Conservation (phyloP, 2,329 filamentous ascomycete genomes). For the Fusarium foetens region DNA sequence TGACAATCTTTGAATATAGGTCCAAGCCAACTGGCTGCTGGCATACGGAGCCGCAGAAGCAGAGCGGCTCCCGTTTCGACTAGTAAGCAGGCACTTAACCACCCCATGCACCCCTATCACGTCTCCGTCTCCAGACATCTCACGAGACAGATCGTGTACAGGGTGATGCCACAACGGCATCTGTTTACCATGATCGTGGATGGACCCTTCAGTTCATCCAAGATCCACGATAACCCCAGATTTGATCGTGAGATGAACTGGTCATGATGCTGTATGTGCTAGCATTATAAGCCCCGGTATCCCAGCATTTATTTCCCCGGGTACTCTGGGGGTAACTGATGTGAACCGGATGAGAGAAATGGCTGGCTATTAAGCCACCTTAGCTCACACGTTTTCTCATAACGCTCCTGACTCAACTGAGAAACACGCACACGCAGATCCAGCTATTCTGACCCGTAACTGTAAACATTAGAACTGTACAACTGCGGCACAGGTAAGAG, state of each 20-base stretch:
- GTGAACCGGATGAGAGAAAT: not conserved
- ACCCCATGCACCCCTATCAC: not conserved
- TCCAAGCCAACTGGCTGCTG: conserved; percentile 2
- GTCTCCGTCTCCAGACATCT: conserved; percentile 16
- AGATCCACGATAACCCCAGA: conserved; percentile 24
- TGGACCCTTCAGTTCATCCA: conserved; percentile 17
- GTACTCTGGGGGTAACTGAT: not conserved
- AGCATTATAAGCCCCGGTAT: not conserved
- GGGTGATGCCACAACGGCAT: conserved; percentile 33
- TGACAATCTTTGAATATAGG: conserved; percentile 1
- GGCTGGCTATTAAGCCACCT: not conserved
- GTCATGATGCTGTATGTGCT: not conserved
- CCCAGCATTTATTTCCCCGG: not conserved
- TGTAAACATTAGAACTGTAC: conserved; percentile 5
- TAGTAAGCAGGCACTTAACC: not conserved
- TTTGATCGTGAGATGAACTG: conserved; percentile 15
- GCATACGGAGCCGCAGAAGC: conserved; percentile 38
- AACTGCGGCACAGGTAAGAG: conserved; percentile 14
- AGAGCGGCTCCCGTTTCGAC: conserved; percentile 26
- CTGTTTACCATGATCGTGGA: conserved; percentile 23
- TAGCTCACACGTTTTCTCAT: not conserved
- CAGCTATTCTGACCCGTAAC: conserved; percentile 18
- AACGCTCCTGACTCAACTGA: conserved; percentile 20
- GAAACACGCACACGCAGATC: conserved; percentile 11
- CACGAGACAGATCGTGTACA: conserved; percentile 27